Percentiles rank a stretch among this genome's conserved stretches.
Evolutionary conservation across 805 yeast species (phyloP).

Genomic region (Barnettozyma sucrosica): DNA sequence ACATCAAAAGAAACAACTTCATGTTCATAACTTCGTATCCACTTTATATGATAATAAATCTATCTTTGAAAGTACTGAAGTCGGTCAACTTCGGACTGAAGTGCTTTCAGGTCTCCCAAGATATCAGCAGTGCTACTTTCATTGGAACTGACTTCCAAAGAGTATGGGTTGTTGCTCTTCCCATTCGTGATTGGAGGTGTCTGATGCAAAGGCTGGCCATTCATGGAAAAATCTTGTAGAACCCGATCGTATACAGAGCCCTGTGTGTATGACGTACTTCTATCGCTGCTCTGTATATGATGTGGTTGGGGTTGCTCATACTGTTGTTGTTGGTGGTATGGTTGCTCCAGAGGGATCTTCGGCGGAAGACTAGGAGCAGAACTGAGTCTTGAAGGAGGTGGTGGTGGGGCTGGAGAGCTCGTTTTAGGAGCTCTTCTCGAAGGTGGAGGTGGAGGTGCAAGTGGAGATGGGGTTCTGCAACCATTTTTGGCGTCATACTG

Average conservation of each 20-base stretch:
- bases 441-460: slow-evolving; percentile 36
- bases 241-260: slow-evolving; percentile 12
- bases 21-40: neutral
- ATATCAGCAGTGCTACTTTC: slow-evolving; percentile 37
- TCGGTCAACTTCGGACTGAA: slow-evolving; percentile 66
- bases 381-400: slow-evolving; percentile 10
- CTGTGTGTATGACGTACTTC: slow-evolving; percentile 2
- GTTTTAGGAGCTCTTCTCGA: slow-evolving; percentile 31
- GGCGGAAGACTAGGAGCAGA: slow-evolving; percentile 21
- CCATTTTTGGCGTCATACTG: slow-evolving; percentile 8
- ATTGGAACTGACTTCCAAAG: neutral
- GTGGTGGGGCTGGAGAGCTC: slow-evolving; percentile 18
- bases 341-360: slow-evolving; percentile 10
- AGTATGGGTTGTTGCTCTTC: neutral
- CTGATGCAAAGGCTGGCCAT: slow-evolving; percentile 7
- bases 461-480: slow-evolving; percentile 20
- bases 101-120: slow-evolving; percentile 56
- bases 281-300: neutral
- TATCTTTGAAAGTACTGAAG: slow-evolving; percentile 26
- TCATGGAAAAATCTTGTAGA: slow-evolving; percentile 10
- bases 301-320: slow-evolving; percentile 3
- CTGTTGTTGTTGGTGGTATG: neutral
- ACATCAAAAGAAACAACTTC: neutral
- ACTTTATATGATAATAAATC: neutral
- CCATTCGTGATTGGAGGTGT: neutral